These are phyloP conservation scores for Penicillium sp. DNA, from an alignment of 2,329 filamentous ascomycete species.

Conservation along the genomic window DNA sequence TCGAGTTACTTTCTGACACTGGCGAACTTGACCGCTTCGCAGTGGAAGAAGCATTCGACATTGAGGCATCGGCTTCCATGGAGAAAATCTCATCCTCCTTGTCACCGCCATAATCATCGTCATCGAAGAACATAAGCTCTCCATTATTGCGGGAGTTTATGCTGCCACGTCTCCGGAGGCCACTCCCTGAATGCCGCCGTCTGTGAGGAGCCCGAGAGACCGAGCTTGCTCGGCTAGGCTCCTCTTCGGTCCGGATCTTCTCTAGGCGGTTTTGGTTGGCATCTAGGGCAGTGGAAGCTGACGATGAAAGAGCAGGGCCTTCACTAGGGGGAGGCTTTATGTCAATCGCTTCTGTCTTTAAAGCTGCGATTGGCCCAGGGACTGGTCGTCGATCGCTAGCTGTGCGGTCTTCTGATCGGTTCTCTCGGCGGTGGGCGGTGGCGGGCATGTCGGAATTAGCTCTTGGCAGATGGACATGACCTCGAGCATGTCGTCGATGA, in stretches of 20 bases:
- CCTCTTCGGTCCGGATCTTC: slow-evolving; percentile 35
- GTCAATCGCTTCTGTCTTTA: slow-evolving; percentile 29
- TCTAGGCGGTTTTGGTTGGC: slow-evolving; percentile 34
- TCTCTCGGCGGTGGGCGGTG: slow-evolving; percentile 27
- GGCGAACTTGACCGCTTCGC: slow-evolving; percentile 16
- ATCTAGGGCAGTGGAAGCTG: slow-evolving; percentile 40
- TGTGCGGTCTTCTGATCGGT: slow-evolving; percentile 36
- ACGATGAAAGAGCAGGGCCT: slow-evolving; percentile 36
- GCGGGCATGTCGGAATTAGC: slow-evolving; percentile 33
- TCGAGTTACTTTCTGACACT: slow-evolving; percentile 6
- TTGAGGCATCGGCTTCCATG: slow-evolving; percentile 58
- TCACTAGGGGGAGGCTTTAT: slow-evolving; percentile 28
- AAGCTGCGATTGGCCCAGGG: slow-evolving; percentile 18
- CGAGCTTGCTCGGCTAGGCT: slow-evolving; percentile 46
- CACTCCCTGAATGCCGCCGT: slow-evolving; percentile 83
- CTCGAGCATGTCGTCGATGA: slow-evolving; percentile 64
- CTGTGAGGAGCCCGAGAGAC: slow-evolving; percentile 34
- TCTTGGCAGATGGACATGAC: slow-evolving; percentile 63
- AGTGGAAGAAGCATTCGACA: slow-evolving; percentile 1
- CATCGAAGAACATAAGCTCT: slow-evolving; percentile 86
- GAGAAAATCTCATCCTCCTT: slow-evolving; percentile 68
- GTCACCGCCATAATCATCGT: slow-evolving; percentile 80
- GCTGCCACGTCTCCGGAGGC: slow-evolving; percentile 71
- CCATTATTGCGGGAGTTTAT: slow-evolving; percentile 67
- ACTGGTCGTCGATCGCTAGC: slow-evolving; percentile 22